Conservation (phyloP, 306 rosid species). For the Erythrophleum fordii region DNA sequence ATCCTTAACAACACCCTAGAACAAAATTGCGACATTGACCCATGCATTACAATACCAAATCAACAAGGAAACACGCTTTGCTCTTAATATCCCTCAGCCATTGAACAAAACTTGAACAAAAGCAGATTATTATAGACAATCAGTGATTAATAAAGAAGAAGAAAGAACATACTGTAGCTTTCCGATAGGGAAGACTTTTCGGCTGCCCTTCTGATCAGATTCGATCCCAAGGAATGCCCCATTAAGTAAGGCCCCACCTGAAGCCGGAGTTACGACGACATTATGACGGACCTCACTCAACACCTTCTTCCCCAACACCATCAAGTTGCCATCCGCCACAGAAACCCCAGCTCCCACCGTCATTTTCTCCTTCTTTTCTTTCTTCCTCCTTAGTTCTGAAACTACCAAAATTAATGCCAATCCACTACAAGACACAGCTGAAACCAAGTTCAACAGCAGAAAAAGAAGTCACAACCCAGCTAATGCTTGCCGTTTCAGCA, state of each 20-base stretch:
- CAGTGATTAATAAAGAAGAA: background rate
- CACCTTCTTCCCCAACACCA: conserved; percentile 69
- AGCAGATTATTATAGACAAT: background rate
- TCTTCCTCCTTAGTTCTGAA: background rate
- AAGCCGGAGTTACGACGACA: conserved; percentile 62
- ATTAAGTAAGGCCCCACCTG: conserved; percentile 58
- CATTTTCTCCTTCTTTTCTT: conserved; percentile 43
- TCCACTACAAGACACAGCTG: background rate
- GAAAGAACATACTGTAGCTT: conserved; percentile 64
- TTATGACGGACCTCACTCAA: conserved; percentile 64
- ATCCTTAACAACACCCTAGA: too few species aligned
- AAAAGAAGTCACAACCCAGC: background rate
- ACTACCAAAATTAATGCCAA: background rate
- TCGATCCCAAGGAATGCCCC: conserved; percentile 83
- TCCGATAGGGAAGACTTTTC: conserved; percentile 77
- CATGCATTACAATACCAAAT: background rate
- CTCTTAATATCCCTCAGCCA: background rate
- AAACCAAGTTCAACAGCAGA: background rate
- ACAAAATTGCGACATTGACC: background rate
- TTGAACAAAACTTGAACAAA: background rate
- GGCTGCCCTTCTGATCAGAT: conserved; percentile 65
- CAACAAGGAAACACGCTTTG: background rate
- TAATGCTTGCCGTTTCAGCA: background rate
- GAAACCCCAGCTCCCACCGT: conserved; percentile 85
- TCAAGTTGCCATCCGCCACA: conserved; percentile 63